Conservation (phyloP, 164 flowering plant genomes). For the Umbellularia californica region DNA sequence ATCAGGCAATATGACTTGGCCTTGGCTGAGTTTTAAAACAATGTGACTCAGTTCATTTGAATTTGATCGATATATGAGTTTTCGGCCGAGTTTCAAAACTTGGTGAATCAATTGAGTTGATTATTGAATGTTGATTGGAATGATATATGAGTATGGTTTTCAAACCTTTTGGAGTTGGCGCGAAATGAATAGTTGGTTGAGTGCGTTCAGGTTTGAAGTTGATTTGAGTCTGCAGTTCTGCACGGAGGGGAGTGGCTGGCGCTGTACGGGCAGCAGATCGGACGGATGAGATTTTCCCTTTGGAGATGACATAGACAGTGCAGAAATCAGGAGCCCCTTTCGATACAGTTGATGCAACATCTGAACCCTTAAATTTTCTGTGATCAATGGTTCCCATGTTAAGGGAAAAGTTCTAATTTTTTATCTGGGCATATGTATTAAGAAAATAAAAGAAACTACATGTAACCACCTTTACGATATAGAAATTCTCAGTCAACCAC, state of each 20-base stretch:
- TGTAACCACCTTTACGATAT: no score
- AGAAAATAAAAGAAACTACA: no score
- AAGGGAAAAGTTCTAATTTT: no score
- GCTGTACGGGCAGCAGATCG: slow-evolving; percentile 53
- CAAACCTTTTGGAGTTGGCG: neutral
- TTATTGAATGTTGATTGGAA: neutral
- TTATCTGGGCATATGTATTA: no score
- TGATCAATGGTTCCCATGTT: no score
- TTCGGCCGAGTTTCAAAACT: neutral
- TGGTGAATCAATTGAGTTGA: neutral
- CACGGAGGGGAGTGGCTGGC: slow-evolving; percentile 33
- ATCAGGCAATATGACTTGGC: no score
- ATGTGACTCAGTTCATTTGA: no score
- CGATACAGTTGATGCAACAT: slow-evolving; percentile 36
- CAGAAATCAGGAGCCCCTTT: slow-evolving; percentile 78
- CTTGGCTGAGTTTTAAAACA: no score
- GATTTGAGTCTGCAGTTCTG: neutral
- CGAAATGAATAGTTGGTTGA: neutral
- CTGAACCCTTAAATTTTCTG: slow-evolving; percentile 51
- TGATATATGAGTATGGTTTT: neutral
- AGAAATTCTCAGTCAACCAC: no score
- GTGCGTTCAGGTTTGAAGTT: neutral
- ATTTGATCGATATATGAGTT: neutral
- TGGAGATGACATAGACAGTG: slow-evolving; percentile 58
- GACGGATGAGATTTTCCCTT: slow-evolving; percentile 58